Base-by-base conservation (phyloP, 225 moss, liverwort and hornwort genomes). In the Bryoerythrophyllum caledonicum region DNA sequence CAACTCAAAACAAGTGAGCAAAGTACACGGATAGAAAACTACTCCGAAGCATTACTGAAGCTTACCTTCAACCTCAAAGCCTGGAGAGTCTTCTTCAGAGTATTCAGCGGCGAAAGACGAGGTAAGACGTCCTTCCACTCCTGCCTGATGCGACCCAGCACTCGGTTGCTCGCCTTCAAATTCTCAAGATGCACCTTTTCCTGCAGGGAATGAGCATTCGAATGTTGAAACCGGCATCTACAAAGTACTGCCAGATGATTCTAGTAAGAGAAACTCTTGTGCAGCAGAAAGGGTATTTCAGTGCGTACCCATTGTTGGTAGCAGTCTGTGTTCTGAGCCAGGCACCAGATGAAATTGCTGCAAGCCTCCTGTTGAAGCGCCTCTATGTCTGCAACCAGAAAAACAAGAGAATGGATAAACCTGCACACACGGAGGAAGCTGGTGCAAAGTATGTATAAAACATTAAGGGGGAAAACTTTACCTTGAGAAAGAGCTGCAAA, bases 141-240 rank as follows among this genome's bases (percentile, higher is more conserved):
- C 56, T 78, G 81, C 65, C 82, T 81, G 24, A 95, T 80, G 67
- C 81, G 61, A 48, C 86, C 89, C 57, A 99, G 74, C 76, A 99
- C 81, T 49, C 65, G 70, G 65, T 73, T 89, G 82, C 99, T 99
- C 67, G 87, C 93, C 81, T 83, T 86, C 10, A 95, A 67, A 75
- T 95, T 92, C 75, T 92, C 91, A 63, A 99, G 44, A 58, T 99
- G 90, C 76, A 95, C 65, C 67, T 87, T 91, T 63, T 99, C 99
- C 99, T 99, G 90, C 66, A 34, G 9, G 52, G 19, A 27, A 55
- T 76, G 57, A 75, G 23, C 46, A 32, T 72, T 71, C 55, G 2
- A 61, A 13, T 3, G 7, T 37, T 51, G 16, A 60, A 60, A 35
- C 58, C 19, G 21, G n/a, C n/a, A n/a, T n/a, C n/a, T n/a, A n/a